A percentile compares a stretch with the other conserved stretches of the same genome.
Conservation (phyloP, 345 rosid genomes). For the Eucalyptus sp. region DNA sequence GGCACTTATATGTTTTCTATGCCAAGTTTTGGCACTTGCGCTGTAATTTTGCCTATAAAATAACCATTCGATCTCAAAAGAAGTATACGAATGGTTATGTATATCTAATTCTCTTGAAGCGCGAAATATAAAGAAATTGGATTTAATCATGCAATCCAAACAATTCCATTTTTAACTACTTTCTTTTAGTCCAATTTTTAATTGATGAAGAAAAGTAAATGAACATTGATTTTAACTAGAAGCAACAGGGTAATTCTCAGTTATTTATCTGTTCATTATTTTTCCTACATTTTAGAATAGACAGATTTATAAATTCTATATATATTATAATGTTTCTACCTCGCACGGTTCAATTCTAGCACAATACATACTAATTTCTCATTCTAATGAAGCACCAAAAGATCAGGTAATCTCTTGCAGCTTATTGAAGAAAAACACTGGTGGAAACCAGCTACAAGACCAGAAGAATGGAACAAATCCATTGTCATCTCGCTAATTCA, state of each 20-base stretch:
- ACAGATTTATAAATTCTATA: background rate
- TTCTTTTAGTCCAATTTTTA: background rate
- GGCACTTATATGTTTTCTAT: rapidly evolving
- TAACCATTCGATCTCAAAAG: background rate
- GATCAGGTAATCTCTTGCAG: background rate
- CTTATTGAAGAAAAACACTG: background rate
- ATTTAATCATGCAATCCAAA: background rate
- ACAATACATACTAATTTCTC: background rate
- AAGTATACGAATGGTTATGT: rapidly evolving
- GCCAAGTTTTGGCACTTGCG: too few species aligned
- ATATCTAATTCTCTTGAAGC: background rate
- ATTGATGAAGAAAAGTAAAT: background rate
- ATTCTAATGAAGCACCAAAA: background rate
- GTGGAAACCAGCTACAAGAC: background rate
- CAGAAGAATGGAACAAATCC: background rate
- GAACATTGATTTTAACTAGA: background rate
- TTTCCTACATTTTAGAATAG: background rate
- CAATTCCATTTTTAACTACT: background rate
- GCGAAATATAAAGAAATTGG: background rate
- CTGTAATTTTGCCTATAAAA: background rate
- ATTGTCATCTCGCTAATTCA: background rate
- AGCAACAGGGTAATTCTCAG: background rate
- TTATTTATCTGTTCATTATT: background rate
- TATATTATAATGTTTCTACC: background rate
- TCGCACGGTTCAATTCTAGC: background rate